Evolutionary conservation across 176 grass and related monocot genomes (phyloP).

Genomic region (Aegilops bicornis): DNA sequence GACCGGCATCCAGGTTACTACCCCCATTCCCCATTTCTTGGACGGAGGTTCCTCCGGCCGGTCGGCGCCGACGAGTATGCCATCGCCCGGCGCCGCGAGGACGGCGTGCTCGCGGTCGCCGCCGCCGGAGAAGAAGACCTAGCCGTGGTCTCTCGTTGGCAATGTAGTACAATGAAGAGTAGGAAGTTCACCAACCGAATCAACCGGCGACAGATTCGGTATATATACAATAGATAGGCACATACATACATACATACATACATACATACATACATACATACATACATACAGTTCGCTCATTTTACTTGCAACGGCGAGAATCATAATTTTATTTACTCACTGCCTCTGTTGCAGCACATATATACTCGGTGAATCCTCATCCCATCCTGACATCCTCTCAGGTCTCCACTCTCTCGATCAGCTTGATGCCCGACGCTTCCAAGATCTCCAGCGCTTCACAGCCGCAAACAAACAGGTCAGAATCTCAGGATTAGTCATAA

Average conservation of each 20-base stretch:
- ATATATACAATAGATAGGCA: background rate
- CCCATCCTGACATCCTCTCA: constrained; percentile 17
- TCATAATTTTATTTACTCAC: constrained; percentile 9
- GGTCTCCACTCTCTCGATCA: constrained; percentile 67
- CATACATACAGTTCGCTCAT: background rate
- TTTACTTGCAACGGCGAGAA: background rate
- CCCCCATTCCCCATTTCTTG: background rate
- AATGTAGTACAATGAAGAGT: background rate
- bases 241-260: no score
- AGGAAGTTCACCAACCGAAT: background rate
- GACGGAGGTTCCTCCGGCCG: background rate
- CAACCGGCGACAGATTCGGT: background rate
- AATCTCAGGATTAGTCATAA: background rate
- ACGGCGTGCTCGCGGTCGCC: background rate
- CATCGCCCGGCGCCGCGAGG: background rate
- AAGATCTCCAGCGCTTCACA: constrained; percentile 85
- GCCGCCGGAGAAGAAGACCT: background rate
- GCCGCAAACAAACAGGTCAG: background rate
- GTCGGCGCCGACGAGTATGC: background rate
- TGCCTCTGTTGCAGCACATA: background rate
- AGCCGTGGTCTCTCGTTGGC: background rate
- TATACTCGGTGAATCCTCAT: constrained; percentile 14
- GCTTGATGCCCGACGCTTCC: constrained; percentile 76
- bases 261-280: background rate
- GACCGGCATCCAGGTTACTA: background rate